Conservation (phyloP, 73 alveolate genomes). For the Stentor roeselii region DNA sequence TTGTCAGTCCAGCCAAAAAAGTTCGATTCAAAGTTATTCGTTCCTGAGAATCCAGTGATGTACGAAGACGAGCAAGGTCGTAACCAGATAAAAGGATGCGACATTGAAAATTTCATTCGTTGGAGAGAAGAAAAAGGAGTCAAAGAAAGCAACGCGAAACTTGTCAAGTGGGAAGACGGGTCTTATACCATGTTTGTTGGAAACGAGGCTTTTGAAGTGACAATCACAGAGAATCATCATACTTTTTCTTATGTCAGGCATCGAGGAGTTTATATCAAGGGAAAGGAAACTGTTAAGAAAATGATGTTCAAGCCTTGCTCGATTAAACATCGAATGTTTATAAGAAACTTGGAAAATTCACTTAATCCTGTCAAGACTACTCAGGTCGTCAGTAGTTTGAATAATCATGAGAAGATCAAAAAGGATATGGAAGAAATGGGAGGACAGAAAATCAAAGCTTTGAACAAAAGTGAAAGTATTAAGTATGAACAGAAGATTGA, state of each 20-base stretch:
- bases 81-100: slow-evolving; percentile 11
- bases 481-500: neutral
- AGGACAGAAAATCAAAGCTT: slow-evolving; percentile 11
- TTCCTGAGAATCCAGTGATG: slow-evolving; percentile 14
- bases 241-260: neutral
- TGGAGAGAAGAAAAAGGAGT: slow-evolving; percentile 8
- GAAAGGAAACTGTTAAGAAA: neutral
- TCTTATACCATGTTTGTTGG: slow-evolving; percentile 23
- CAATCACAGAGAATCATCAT: slow-evolving; percentile 8
- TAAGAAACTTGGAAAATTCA: slow-evolving; percentile 14
- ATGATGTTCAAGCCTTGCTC: slow-evolving; percentile 25
- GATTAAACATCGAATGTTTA: neutral
- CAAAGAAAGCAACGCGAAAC: slow-evolving; percentile 18
- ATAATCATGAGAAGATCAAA: neutral
- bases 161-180: slow-evolving; percentile 25
- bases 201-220: slow-evolving; percentile 18
- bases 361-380: slow-evolving; percentile 10
- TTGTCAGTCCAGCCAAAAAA: slow-evolving; percentile 25
- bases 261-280: neutral
- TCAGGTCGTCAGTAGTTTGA: neutral
- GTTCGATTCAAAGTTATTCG: neutral
- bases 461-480: neutral
- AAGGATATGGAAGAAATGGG: neutral
- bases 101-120: neutral
- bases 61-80: slow-evolving; percentile 21